A percentile compares a stretch with the other conserved stretches of the same genome.
Conservation (phyloP, 2,329 filamentous ascomycete species). For the Fusarium chaquense region DNA sequence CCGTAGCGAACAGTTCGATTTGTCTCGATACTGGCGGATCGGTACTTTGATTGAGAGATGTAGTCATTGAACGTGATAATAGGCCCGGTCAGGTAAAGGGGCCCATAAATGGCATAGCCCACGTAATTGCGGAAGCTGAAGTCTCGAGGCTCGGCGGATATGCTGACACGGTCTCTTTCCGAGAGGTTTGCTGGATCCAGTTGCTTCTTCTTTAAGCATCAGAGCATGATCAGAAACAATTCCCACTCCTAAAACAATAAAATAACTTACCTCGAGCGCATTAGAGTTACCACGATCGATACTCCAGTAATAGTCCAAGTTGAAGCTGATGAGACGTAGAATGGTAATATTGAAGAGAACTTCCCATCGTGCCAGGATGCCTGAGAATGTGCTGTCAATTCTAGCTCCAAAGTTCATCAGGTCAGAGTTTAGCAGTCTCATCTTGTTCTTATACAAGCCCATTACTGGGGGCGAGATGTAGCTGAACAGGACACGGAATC, state of each 20-base stretch:
- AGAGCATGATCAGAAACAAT: constrained; percentile 56
- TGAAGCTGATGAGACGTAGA: constrained; percentile 93
- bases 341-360: constrained; percentile 98
- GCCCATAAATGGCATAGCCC: constrained; percentile 90
- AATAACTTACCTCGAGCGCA: constrained; percentile 79
- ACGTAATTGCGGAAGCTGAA: constrained; percentile 89
- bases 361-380: constrained; percentile 92
- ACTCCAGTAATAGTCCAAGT: constrained; percentile 97
- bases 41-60: constrained; percentile 84
- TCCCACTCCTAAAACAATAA: constrained; percentile 8
- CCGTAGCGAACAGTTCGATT: constrained; percentile 83
- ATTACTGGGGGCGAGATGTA: constrained; percentile 57
- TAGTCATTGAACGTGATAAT: constrained; percentile 99
- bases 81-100: constrained; percentile 90
- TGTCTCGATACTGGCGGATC: constrained; percentile 75
- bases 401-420: constrained; percentile 73
- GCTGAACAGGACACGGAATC: constrained; percentile 71
- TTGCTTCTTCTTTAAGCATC: constrained; percentile 94
- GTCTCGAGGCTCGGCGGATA: constrained; percentile 76
- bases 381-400: constrained; percentile 79
- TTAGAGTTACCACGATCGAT: constrained; percentile 72
- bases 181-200: constrained; percentile 88
- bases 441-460: constrained; percentile 46
- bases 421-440: constrained; percentile 52
- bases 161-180: constrained; percentile 85